phyloP scores from a whole-genome alignment of 768 basidiomycete genomes.

The Tulasnella sp. region DNA sequence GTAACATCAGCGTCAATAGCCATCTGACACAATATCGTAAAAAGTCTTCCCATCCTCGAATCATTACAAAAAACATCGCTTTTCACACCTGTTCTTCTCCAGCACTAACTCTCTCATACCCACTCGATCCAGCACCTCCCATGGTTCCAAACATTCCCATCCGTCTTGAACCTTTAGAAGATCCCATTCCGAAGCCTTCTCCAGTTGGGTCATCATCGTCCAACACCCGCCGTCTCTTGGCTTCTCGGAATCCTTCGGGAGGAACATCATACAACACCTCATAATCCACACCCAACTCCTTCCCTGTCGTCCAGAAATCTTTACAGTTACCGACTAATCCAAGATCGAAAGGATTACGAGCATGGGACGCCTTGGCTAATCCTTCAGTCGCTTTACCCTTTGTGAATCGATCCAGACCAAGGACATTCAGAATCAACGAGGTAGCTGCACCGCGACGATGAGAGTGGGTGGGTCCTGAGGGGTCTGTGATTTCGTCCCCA shows the following conservation, averaged over 20 bases:
- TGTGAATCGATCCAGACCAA: slow-evolving; percentile 91
- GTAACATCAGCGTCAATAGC: too few relatives aligned
- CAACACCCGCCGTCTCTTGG: slow-evolving; percentile 43
- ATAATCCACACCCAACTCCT: slow-evolving; percentile 82
- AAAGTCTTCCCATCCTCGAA: too few relatives aligned
- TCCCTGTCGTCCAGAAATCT: slow-evolving; percentile 88
- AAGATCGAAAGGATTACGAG: slow-evolving; percentile 84
- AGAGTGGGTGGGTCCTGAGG: slow-evolving; percentile 34
- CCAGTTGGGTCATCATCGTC: slow-evolving; percentile 49
- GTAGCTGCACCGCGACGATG: slow-evolving; percentile 31
- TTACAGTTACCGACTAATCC: slow-evolving; percentile 67
- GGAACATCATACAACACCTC: slow-evolving; percentile 83
- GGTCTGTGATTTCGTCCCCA: slow-evolving; percentile 39
- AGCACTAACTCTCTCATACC: slow-evolving; percentile 11
- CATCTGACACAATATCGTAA: too few relatives aligned
- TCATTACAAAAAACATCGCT: too few relatives aligned
- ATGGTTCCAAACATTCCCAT: slow-evolving; percentile 4
- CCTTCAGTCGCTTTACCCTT: slow-evolving; percentile 81
- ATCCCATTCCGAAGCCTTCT: slow-evolving; percentile 10
- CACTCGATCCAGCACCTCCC: neutral
- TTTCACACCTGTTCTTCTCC: slow-evolving; percentile 7
- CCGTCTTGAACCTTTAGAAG: slow-evolving; percentile 9
- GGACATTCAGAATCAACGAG: slow-evolving; percentile 74
- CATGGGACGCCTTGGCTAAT: slow-evolving; percentile 58
- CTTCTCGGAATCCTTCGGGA: slow-evolving; percentile 66